Evolutionary conservation across 306 rosid genomes (phyloP).

Genomic region (Prunus davidiana): DNA sequence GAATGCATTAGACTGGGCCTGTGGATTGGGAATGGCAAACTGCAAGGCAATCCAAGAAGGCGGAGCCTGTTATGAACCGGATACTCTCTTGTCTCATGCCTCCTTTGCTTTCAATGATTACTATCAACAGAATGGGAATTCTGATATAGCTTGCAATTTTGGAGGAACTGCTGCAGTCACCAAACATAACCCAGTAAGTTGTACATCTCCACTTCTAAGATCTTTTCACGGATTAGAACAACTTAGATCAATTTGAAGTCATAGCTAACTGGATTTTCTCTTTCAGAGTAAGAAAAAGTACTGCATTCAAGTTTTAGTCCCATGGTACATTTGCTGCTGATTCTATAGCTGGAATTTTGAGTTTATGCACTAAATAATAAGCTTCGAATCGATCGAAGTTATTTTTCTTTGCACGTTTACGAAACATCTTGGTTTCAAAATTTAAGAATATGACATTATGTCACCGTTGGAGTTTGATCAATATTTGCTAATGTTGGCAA

Average conservation of each 20-base stretch:
- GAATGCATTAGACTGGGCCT: conserved; percentile 96
- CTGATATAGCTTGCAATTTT: conserved; percentile 93
- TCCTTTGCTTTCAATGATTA: conserved; percentile 82
- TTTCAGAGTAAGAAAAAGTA: too few relatives aligned
- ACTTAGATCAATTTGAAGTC: neutral
- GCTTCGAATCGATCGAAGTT: too few relatives aligned
- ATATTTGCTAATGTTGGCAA: neutral
- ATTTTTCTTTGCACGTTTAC: too few relatives aligned
- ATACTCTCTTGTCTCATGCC: conserved; percentile 85
- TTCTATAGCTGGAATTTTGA: too few relatives aligned
- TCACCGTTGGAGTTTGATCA: neutral
- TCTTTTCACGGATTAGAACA: neutral
- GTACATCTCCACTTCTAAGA: neutral
- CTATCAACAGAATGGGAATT: conserved; percentile 82
- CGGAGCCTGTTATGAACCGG: conserved; percentile 64
- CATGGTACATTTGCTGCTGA: neutral
- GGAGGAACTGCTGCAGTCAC: conserved; percentile 83
- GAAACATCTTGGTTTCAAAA: too few relatives aligned
- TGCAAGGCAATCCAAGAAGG: conserved; percentile 65
- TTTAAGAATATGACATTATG: neutral
- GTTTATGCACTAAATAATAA: too few relatives aligned
- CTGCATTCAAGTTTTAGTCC: neutral
- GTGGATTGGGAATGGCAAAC: conserved; percentile 76
- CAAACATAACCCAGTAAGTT: conserved; percentile 51
- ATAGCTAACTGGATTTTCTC: neutral